These are phyloP conservation scores for Nakataea oryzae DNA, from an alignment of 2,329 filamentous ascomycete genomes.

Conservation along the genomic window DNA sequence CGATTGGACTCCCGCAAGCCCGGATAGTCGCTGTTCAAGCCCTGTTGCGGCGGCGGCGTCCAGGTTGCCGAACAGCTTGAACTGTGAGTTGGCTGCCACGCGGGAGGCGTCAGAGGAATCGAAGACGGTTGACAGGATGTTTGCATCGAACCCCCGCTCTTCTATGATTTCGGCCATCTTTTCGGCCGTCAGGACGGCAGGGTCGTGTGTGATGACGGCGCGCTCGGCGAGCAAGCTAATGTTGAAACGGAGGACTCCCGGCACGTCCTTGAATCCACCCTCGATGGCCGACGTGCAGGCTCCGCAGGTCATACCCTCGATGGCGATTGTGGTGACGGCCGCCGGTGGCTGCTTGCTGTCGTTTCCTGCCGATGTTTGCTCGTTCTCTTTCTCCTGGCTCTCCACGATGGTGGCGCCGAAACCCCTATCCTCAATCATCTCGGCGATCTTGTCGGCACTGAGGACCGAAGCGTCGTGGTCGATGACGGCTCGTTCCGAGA, in stretches of 20 bases:
- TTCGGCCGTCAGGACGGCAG: slow-evolving; percentile 56
- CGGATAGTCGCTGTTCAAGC: slow-evolving; percentile 58
- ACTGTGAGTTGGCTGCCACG: slow-evolving; percentile 53
- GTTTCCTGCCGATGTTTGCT: slow-evolving; percentile 14
- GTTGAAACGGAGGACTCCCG: slow-evolving; percentile 80
- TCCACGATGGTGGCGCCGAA: slow-evolving; percentile 75
- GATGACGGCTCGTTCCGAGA: slow-evolving; percentile 77
- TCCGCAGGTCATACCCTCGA: slow-evolving; percentile 96
- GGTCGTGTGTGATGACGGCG: slow-evolving; percentile 78
- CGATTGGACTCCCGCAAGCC: slow-evolving; percentile 61
- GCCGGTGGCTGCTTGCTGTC: slow-evolving; percentile 17
- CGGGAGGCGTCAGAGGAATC: slow-evolving; percentile 43
- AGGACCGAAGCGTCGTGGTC: slow-evolving; percentile 58
- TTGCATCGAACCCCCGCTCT: slow-evolving; percentile 80
- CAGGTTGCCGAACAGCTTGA: slow-evolving; percentile 74
- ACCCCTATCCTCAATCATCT: slow-evolving; percentile 59
- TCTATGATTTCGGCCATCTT: slow-evolving; percentile 78
- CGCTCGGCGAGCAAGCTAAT: slow-evolving; percentile 90
- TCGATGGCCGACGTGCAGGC: slow-evolving; percentile 92
- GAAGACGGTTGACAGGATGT: slow-evolving; percentile 64
- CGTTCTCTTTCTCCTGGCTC: slow-evolving; percentile 40
- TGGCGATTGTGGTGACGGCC: slow-evolving; percentile 72
- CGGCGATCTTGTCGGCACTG: slow-evolving; percentile 41
- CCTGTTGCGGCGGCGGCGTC: slow-evolving; percentile 62
- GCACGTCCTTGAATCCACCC: slow-evolving; percentile 63